A percentile compares a stretch with the other conserved stretches of the same genome.
Conservation (phyloP, 108 stramenopile species). For the Asterionellopsis glacialis region DNA sequence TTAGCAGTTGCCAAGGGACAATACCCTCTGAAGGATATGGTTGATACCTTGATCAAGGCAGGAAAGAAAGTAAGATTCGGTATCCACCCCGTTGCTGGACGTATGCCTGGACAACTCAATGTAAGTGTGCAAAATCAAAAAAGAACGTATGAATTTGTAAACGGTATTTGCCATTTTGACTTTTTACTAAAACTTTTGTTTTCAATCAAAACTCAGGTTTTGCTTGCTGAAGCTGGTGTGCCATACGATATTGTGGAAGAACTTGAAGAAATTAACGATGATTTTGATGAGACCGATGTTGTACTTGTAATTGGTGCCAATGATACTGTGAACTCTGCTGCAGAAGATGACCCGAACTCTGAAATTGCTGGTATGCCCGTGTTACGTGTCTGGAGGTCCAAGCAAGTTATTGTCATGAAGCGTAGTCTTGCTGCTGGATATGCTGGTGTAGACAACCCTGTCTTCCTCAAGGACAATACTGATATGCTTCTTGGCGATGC, state of each 20-base stretch:
- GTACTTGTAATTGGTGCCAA: constrained; percentile 96
- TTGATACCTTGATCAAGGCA: constrained; percentile 68
- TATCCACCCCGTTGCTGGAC: constrained; percentile 98
- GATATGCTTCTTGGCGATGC: constrained; percentile 97
- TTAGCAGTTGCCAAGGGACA: constrained; percentile 98
- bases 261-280: constrained; percentile 97
- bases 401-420: constrained; percentile 99
- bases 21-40: constrained; percentile 95
- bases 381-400: constrained; percentile 95
- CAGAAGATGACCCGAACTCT: constrained; percentile 96
- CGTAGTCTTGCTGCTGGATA: constrained; percentile 96
- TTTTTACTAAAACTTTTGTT: neutral
- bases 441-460: constrained; percentile 98
- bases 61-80: constrained; percentile 95
- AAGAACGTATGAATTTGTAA: neutral
- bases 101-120: constrained; percentile 99
- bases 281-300: constrained; percentile 91
- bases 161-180: neutral
- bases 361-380: constrained; percentile 97
- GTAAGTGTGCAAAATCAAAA: constrained; percentile 30
- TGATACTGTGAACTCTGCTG: constrained; percentile 98
- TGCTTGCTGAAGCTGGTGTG: constrained; percentile 99
- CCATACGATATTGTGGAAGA: constrained; percentile 99
- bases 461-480: constrained; percentile 97
- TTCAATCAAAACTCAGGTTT: constrained; percentile 3